Evolutionary conservation across 768 basidiomycete genomes (phyloP).

Genomic region (Rhizopogon vinicolor): DNA sequence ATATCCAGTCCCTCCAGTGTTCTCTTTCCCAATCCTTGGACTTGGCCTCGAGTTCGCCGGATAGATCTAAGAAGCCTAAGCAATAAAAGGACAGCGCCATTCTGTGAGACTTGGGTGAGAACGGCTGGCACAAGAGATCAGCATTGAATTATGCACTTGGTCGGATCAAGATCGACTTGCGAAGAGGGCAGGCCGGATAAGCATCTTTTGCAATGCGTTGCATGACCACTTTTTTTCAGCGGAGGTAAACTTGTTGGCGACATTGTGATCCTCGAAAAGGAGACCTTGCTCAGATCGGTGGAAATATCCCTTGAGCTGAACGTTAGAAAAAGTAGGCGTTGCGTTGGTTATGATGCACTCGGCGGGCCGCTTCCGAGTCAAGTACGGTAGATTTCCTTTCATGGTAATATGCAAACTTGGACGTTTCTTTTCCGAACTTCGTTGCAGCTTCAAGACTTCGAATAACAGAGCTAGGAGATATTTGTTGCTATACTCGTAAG

Average conservation of each 20-base stretch:
- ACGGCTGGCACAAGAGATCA: constrained; percentile 9
- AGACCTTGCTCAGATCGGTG: neutral
- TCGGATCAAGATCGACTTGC: constrained; percentile 67
- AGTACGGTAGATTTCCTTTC: too few species aligned
- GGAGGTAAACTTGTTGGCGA: constrained; percentile 7
- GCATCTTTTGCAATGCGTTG: constrained; percentile 63
- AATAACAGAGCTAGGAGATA: too few species aligned
- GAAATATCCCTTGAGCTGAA: neutral
- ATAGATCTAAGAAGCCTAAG: constrained; percentile 76
- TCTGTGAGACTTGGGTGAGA: constrained; percentile 35
- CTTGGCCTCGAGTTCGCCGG: constrained; percentile 43
- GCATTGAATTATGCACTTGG: constrained; percentile 43
- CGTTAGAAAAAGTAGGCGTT: neutral
- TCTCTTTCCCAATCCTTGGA: constrained; percentile 49
- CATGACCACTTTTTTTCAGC: constrained; percentile 50
- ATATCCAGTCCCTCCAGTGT: constrained; percentile 80
- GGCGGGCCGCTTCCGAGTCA: too few species aligned
- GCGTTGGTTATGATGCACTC: too few species aligned
- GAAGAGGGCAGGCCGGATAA: constrained; percentile 65
- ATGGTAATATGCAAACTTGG: too few species aligned
- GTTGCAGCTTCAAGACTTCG: too few species aligned
- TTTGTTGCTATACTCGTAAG: too few species aligned
- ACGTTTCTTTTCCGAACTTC: too few species aligned
- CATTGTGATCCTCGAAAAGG: neutral
- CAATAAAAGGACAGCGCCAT: constrained; percentile 88